Conservation (phyloP, 1,284 basidiomycete species). For the Boletus mariae region DNA sequence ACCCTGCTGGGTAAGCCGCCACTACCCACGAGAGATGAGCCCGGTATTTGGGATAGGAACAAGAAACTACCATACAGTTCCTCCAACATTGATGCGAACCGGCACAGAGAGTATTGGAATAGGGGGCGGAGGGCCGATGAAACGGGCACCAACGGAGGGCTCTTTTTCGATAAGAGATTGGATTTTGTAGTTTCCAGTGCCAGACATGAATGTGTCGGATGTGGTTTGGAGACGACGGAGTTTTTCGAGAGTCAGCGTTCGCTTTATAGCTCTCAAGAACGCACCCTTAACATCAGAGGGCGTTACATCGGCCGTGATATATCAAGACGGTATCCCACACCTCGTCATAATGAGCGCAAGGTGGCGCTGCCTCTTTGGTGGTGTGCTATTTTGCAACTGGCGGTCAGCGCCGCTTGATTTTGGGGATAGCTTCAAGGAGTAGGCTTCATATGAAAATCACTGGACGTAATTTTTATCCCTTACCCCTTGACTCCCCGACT, state of each 20-base stretch:
- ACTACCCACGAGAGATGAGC: neutral
- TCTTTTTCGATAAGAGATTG: neutral
- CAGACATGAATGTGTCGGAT: neutral
- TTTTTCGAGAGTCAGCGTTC: neutral
- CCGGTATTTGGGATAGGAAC: neutral
- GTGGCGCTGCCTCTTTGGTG: too few relatives aligned
- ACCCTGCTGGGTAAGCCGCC: too few relatives aligned
- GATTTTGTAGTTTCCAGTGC: neutral
- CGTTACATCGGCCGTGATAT: too few relatives aligned
- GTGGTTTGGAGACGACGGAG: neutral
- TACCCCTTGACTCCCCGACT: too few relatives aligned
- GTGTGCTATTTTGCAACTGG: too few relatives aligned
- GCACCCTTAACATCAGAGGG: too few relatives aligned
- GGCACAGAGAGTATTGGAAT: neutral
- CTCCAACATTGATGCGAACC: neutral
- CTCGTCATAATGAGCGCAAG: too few relatives aligned
- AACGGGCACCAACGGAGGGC: neutral
- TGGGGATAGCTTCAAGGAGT: too few relatives aligned
- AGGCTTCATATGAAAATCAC: too few relatives aligned
- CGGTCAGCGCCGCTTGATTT: too few relatives aligned
- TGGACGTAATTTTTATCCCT: too few relatives aligned
- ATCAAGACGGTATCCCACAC: too few relatives aligned
- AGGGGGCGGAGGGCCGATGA: neutral
- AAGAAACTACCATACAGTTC: neutral
- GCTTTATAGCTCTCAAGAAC: neutral